Conservation (phyloP, 148 eudicot species). For the Rhododendron simsii region DNA sequence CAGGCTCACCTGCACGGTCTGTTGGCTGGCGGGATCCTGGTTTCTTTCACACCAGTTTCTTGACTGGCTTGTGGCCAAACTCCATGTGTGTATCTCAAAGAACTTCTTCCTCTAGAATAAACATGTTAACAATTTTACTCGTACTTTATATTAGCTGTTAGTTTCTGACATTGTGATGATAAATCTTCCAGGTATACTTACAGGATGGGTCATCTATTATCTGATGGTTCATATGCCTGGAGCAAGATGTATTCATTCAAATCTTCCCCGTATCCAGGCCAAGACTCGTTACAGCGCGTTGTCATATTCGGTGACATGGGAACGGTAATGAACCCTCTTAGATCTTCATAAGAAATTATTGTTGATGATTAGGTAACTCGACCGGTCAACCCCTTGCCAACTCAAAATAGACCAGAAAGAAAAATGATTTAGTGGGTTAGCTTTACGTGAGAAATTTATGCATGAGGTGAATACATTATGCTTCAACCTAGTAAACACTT, state of each 20-base stretch:
- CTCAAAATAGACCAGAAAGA: not conserved
- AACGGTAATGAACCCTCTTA: conserved; percentile 43
- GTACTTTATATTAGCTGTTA: not conserved
- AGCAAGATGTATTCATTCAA: conserved; percentile 65
- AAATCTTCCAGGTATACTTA: conserved; percentile 55
- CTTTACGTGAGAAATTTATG: not conserved
- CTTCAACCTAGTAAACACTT: not conserved
- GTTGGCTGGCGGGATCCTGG: conserved; percentile 99
- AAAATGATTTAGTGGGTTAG: not conserved
- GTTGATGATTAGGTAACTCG: not conserved
- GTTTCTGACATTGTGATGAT: not conserved
- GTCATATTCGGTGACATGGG: conserved; percentile 92
- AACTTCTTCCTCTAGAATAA: not conserved
- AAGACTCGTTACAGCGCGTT: conserved; percentile 77
- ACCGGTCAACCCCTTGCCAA: not conserved
- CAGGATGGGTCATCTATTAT: conserved; percentile 63
- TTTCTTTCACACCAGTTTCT: conserved; percentile 81
- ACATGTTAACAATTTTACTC: not conserved
- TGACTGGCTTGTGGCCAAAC: conserved; percentile 84
- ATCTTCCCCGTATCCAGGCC: conserved; percentile 81
- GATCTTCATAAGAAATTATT: not conserved
- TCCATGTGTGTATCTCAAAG: conserved; percentile 27
- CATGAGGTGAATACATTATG: not conserved
- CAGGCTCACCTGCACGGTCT: conserved; percentile 89
- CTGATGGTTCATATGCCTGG: conserved; percentile 63